Base-by-base conservation (phyloP, 192 early-diverging fungal species). In the Phycomyces nitens region DNA sequence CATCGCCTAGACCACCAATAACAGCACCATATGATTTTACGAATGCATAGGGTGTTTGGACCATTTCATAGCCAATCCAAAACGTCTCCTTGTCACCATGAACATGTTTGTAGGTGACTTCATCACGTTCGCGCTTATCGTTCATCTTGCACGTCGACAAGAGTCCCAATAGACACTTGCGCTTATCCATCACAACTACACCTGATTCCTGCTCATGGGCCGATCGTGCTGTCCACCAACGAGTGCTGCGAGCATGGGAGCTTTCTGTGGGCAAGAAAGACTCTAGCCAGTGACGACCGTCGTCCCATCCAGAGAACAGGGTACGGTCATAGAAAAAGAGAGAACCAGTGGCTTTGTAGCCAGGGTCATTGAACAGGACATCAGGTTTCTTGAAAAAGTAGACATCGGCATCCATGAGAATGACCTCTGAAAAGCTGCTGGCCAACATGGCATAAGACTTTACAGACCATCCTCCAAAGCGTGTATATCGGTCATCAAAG, bases 1-100 rank as follows among this genome's bases (percentile, higher is more conserved):
- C 71, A 22, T 66, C 53, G 21, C 73, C 67, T 22, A 80, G 69
- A 34, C 68, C 77, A 26, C 85, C 86, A 55, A 86, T 75, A 18
- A 75, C 77, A 9, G 74, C 83, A 9, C 76, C 81, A 60, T 77
- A 72, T 6, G 72, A 77, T 47, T 70, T 70, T 21, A 76, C 68
- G 29, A 81, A 84, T 12, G 72, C 64, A 56, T 82, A 83, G 0
- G 82, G 84, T 26, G 79, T 75, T 23, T 82, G 74, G 20, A 78
- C 56, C 77, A 84, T 80, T 66, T 88, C 88, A 39, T 71, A 80
- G 2, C 85, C 85, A 21, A 79, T 71, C 88, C 88, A 89, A 40
- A 85, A 89, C 0, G 85, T 66, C 59, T 89, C 88, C 64, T 89
- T 89, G 71, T 89, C 88, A n/a, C 86, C 85, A 53, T 81, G 76